Percentiles rank a stretch among this genome's conserved stretches.
These are phyloP conservation scores for Diutina neorugosa DNA, from an alignment of 1,139 yeast genomes.

Conservation along the genomic window DNA sequence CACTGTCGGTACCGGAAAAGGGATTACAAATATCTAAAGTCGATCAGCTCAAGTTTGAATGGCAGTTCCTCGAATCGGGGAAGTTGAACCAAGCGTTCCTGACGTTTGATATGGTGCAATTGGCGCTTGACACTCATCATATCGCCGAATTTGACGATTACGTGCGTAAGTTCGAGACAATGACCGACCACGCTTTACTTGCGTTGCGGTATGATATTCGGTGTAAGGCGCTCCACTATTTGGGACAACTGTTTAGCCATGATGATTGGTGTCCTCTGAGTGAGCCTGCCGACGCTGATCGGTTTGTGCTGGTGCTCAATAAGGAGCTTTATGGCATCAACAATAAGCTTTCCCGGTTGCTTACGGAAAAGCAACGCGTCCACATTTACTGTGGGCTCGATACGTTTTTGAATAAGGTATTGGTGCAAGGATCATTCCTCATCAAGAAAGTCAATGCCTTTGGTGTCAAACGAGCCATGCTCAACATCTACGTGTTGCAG, in stretches of 20 bases:
- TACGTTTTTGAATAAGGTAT: conserved; percentile 39
- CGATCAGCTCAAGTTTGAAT: conserved; percentile 38
- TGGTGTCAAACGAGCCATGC: conserved; percentile 56
- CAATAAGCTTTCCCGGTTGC: conserved; percentile 21
- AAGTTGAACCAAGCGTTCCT: conserved; percentile 14
- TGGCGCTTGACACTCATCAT: conserved; percentile 27
- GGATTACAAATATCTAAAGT: conserved; percentile 14
- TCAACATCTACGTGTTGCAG: conserved; percentile 63
- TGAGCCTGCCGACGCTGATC: conserved; percentile 56
- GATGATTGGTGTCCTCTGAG: conserved; percentile 31
- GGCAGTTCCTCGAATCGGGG: conserved; percentile 46
- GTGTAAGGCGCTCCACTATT: conserved; percentile 47
- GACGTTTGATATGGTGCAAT: conserved; percentile 15
- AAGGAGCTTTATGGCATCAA: conserved; percentile 43
- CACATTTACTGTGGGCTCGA: conserved; percentile 42
- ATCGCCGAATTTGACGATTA: conserved; percentile 36
- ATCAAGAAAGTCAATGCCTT: conserved; percentile 45
- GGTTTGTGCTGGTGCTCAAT: conserved; percentile 46
- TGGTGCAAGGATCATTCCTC: conserved; percentile 48
- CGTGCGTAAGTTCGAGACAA: conserved; percentile 29
- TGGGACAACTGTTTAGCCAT: conserved; percentile 32
- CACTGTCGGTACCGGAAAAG: conserved; percentile 4
- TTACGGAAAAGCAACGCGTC: conserved; percentile 18
- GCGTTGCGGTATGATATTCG: conserved; percentile 58
- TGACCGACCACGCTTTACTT: conserved; percentile 38